Evolutionary conservation across 768 basidiomycete species (phyloP).

Genomic region (Nevesoporus exiguus): DNA sequence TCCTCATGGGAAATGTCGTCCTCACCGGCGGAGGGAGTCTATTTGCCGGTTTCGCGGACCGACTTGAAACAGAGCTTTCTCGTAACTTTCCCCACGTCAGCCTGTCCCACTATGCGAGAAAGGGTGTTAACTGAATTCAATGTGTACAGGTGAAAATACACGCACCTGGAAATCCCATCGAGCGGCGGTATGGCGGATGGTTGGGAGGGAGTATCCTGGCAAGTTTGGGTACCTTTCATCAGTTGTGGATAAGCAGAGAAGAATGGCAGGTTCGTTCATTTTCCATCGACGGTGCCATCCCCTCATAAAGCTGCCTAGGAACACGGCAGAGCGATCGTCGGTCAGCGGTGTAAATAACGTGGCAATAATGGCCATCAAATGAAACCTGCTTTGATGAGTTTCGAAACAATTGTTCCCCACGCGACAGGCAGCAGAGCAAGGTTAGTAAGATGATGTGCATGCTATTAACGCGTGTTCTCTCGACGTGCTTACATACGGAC

Average conservation of each 20-base stretch:
- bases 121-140: constrained; percentile 7
- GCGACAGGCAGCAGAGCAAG: not conserved
- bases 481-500: not conserved
- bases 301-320: constrained; percentile 44
- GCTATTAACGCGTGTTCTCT: not conserved
- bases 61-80: constrained; percentile 72
- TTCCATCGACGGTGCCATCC: not conserved
- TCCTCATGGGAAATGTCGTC: constrained; percentile 89
- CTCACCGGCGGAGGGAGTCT: constrained; percentile 92
- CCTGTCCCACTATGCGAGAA: constrained; percentile 8
- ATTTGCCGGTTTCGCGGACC: constrained; percentile 81
- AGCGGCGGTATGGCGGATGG: constrained; percentile 92
- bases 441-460: not conserved
- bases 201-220: constrained; percentile 94
- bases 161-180: constrained; percentile 85
- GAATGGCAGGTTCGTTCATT: constrained; percentile 75
- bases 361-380: constrained; percentile 3
- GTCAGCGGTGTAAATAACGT: constrained; percentile 76
- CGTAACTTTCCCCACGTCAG: constrained; percentile 78
- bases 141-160: constrained; percentile 80
- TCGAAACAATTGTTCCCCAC: not conserved
- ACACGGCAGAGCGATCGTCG: constrained; percentile 78
- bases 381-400: not conserved
- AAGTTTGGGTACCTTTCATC: constrained; percentile 96
- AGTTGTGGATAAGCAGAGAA: constrained; percentile 91